A percentile compares a stretch with the other conserved stretches of the same genome.
Evolutionary conservation across 1,284 basidiomycete genomes (phyloP).

Genomic region (Ganoderma sp.): DNA sequence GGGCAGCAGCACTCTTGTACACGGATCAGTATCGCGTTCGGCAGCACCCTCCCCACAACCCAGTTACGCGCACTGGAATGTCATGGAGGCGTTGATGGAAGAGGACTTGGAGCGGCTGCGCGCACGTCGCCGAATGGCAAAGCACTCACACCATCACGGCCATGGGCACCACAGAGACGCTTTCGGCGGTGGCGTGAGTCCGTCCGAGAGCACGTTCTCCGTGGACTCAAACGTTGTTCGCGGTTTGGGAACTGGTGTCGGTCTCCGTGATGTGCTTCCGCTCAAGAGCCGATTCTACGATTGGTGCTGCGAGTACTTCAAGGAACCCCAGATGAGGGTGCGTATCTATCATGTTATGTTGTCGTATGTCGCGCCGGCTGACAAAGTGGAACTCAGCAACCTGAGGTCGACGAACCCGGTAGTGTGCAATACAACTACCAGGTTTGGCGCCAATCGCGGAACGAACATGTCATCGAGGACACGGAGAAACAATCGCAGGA

Average conservation of each 20-base stretch:
- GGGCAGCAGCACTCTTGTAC: conserved; percentile 35
- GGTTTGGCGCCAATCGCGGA: conserved; percentile 92
- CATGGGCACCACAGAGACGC: conserved; percentile 28
- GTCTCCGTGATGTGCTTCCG: conserved; percentile 78
- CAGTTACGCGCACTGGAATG: conserved; percentile 68
- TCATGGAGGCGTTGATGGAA: conserved; percentile 87
- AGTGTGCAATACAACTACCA: conserved; percentile 94
- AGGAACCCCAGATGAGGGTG: conserved; percentile 97
- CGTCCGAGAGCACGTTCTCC: conserved; percentile 76
- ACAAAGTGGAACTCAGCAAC: conserved; percentile 60
- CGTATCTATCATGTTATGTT: conserved; percentile 38
- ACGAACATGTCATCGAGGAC: conserved; percentile 82
- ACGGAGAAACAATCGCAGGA: conserved; percentile 71
- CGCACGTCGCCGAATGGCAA: conserved; percentile 61
- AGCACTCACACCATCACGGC: conserved; percentile 42
- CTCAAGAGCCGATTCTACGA: conserved; percentile 93
- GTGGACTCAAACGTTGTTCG: conserved; percentile 76
- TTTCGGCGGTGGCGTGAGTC: conserved; percentile 58
- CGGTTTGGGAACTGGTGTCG: conserved; percentile 74
- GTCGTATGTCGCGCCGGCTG: conserved; percentile 17
- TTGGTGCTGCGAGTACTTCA: conserved; percentile 98
- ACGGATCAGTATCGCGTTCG: conserved; percentile 23
- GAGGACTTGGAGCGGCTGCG: conserved; percentile 89
- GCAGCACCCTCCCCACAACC: conserved; percentile 39
- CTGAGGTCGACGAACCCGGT: conserved; percentile 95